These are phyloP conservation scores for Globisporangium megalacanthum DNA, from an alignment of 352 stramenopile genomes.

Conservation along the genomic window DNA sequence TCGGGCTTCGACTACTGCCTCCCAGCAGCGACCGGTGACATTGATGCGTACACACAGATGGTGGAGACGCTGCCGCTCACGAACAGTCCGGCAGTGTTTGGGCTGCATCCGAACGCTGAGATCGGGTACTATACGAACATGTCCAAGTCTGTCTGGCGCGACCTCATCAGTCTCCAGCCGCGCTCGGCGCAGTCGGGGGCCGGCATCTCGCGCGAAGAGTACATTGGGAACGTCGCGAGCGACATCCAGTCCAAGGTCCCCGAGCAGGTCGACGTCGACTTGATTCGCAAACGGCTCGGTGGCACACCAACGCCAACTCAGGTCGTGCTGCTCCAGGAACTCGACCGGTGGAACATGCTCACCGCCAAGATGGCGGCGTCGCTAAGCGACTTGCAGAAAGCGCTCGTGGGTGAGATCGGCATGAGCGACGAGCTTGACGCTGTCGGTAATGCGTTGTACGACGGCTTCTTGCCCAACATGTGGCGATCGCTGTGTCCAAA, in stretches of 20 bases:
- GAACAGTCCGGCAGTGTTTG: conserved; percentile 94
- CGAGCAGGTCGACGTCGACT: conserved; percentile 76
- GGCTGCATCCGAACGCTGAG: conserved; percentile 94
- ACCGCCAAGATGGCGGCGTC: conserved; percentile 79
- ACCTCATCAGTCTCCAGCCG: conserved; percentile 92
- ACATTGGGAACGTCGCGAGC: conserved; percentile 86
- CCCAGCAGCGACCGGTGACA: conserved; percentile 27
- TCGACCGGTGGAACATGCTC: conserved; percentile 94
- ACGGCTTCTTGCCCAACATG: conserved; percentile 90
- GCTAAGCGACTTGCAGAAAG: conserved; percentile 89
- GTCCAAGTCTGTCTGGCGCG: conserved; percentile 91
- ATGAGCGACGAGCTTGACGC: conserved; percentile 95
- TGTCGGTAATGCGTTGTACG: conserved; percentile 89
- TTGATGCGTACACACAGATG: conserved; percentile 76
- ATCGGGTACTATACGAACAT: conserved; percentile 96
- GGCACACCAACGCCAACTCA: conserved; percentile 82
- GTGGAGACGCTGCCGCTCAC: conserved; percentile 92
- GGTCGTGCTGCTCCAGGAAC: conserved; percentile 93
- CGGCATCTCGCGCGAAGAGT: conserved; percentile 90
- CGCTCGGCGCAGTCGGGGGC: conserved; percentile 63
- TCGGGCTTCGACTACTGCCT: conserved; percentile 93
- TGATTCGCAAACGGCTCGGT: conserved; percentile 78
- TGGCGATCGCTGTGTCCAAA: conserved; percentile 89
- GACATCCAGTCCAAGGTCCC: conserved; percentile 93
- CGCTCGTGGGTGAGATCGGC: conserved; percentile 92